Percentiles rank a stretch among this genome's conserved stretches.
These are phyloP conservation scores for Ceratocystis lukuohia DNA, from an alignment of 2,329 filamentous ascomycete species.

Conservation along the genomic window DNA sequence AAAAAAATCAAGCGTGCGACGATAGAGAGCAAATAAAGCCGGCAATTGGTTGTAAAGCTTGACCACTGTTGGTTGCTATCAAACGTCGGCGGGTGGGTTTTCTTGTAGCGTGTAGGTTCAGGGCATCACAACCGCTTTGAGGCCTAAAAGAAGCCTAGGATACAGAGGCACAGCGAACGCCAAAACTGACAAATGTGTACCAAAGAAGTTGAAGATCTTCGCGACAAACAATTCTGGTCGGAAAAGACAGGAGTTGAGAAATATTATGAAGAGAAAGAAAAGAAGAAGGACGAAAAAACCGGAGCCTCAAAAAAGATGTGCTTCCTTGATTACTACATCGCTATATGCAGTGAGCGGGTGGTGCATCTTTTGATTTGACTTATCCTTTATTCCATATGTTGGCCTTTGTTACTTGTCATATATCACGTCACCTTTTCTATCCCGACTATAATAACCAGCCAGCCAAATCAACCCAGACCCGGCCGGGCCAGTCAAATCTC, in stretches of 20 bases:
- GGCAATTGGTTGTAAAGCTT: neutral
- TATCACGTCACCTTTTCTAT: neutral
- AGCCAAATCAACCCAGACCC: neutral
- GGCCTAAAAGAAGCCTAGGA: neutral
- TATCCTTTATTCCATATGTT: neutral
- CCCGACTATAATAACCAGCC: too few species aligned
- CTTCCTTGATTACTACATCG: neutral
- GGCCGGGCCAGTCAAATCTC: neutral
- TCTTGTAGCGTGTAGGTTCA: neutral
- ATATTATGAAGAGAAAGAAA: neutral
- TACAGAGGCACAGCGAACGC: neutral
- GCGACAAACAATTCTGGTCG: neutral
- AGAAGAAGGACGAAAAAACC: slow-evolving; percentile 4
- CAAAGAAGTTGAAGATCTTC: neutral
- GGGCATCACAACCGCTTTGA: neutral
- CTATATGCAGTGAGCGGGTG: neutral
- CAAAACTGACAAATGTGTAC: neutral
- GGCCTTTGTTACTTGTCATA: neutral
- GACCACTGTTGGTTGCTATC: neutral
- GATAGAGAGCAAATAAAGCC: neutral
- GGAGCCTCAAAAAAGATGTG: slow-evolving; percentile 6
- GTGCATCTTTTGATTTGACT: neutral
- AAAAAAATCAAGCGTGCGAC: neutral
- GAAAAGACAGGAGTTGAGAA: neutral
- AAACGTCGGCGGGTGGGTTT: neutral